A percentile compares a stretch with the other conserved stretches of the same genome.
These are phyloP conservation scores for Cyberlindnera subsufficiens DNA, from an alignment of 805 yeast genomes.

Conservation along the genomic window DNA sequence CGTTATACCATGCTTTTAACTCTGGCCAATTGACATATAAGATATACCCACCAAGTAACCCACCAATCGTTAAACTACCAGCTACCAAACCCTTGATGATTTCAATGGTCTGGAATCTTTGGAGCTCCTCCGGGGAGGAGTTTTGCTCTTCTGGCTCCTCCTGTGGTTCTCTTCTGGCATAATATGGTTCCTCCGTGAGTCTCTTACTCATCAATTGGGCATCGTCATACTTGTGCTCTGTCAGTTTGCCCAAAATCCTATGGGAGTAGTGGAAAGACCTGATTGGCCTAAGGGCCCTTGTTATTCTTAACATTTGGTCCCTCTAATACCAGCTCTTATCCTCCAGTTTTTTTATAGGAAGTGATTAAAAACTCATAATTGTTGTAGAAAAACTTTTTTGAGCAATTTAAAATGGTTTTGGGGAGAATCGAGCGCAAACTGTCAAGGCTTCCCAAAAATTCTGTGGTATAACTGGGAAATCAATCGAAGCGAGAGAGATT, in stretches of 20 bases:
- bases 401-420: too few relatives aligned
- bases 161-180: slow-evolving; percentile 21
- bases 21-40: slow-evolving; percentile 22
- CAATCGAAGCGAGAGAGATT: too few relatives aligned
- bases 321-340: too few relatives aligned
- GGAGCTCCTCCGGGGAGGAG: slow-evolving; percentile 15
- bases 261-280: too few relatives aligned
- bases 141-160: slow-evolving; percentile 1
- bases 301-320: too few relatives aligned
- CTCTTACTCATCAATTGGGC: slow-evolving; percentile 25
- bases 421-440: too few relatives aligned
- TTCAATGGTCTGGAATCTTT: slow-evolving; percentile 13
- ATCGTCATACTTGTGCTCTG: slow-evolving; percentile 28
- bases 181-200: slow-evolving; percentile 23
- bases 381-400: too few relatives aligned
- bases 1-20: slow-evolving; percentile 26
- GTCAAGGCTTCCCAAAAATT: too few relatives aligned
- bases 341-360: too few relatives aligned
- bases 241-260: slow-evolving; percentile 6
- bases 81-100: slow-evolving; percentile 14
- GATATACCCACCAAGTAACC: slow-evolving; percentile 11
- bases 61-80: slow-evolving; percentile 13
- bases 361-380: too few relatives aligned
- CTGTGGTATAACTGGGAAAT: too few relatives aligned
- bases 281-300: too few relatives aligned